Percentiles rank a stretch among this genome's conserved stretches.
Conservation (phyloP, 2,329 filamentous ascomycete genomes). For the Colletotrichum phormii region DNA sequence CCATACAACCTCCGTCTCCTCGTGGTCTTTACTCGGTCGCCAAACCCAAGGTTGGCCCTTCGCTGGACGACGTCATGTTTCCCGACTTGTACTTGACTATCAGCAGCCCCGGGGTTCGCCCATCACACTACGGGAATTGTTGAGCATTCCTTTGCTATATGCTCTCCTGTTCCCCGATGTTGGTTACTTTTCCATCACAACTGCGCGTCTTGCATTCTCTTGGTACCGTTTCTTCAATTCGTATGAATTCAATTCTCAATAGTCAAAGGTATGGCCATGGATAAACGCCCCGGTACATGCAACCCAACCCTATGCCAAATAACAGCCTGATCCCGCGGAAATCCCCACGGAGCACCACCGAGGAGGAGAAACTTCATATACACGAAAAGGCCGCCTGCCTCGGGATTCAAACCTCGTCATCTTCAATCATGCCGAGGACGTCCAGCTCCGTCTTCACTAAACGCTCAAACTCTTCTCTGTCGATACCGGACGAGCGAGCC, state of each 20-base stretch:
- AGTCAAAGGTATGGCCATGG: constrained; percentile 2
- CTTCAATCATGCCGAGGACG: constrained; percentile 75
- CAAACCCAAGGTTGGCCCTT: neutral
- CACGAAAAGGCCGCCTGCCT: constrained; percentile 11
- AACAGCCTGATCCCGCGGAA: constrained; percentile 21
- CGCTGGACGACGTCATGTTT: too few species aligned
- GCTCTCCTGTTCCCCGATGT: too few species aligned
- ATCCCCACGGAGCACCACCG: constrained; percentile 31
- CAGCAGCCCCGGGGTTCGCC: neutral
- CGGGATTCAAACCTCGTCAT: constrained; percentile 46
- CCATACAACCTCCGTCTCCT: neutral
- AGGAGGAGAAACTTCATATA: constrained; percentile 23
- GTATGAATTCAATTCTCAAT: neutral
- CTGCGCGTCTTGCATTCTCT: too few species aligned
- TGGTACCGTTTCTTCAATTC: too few species aligned
- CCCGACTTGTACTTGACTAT: constrained; percentile 7
- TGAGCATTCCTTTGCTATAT: constrained; percentile 1
- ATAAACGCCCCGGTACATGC: constrained; percentile 27
- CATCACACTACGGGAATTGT: constrained; percentile 9
- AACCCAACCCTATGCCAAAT: constrained; percentile 30
- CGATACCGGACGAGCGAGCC: constrained; percentile 77
- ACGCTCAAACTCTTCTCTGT: constrained; percentile 78
- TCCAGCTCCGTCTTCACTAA: constrained; percentile 79
- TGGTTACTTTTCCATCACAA: too few species aligned
- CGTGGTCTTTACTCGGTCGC: neutral